Conservation (phyloP, 2,329 filamentous ascomycete species). For the Pezicula rhizophila region DNA sequence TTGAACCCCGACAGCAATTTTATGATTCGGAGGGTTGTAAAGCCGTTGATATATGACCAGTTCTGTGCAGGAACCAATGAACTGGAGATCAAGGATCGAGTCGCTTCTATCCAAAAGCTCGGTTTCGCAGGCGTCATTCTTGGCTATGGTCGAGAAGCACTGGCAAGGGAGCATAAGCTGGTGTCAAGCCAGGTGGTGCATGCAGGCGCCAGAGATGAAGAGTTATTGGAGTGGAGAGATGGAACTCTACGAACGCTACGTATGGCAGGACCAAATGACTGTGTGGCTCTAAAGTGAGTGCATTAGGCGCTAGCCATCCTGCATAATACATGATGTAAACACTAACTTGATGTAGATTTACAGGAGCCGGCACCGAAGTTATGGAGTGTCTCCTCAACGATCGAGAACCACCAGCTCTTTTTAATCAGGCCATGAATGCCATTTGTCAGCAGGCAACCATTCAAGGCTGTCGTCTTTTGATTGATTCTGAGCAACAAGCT, state of each 20-base stretch:
- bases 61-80: neutral
- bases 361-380: slow-evolving; percentile 39
- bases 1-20: neutral
- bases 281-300: slow-evolving; percentile 42
- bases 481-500: slow-evolving; percentile 47
- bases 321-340: neutral
- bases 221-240: slow-evolving; percentile 35
- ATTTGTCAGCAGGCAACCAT: slow-evolving; percentile 37
- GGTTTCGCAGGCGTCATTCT: neutral
- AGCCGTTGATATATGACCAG: neutral
- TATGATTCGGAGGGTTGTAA: neutral
- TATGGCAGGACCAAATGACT: slow-evolving; percentile 43
- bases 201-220: neutral
- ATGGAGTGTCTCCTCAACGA: slow-evolving; percentile 33
- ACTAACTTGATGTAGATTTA: slow-evolving; percentile 29
- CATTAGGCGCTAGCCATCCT: too few species aligned
- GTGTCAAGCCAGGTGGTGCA: neutral
- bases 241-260: slow-evolving; percentile 46
- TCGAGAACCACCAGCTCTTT: slow-evolving; percentile 28
- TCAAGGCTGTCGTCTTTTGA: slow-evolving; percentile 37
- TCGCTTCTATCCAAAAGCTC: neutral
- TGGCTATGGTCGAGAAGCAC: neutral
- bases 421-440: slow-evolving; percentile 2
- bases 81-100: neutral
- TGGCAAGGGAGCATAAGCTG: neutral